Percentiles rank a stretch among this genome's conserved stretches.
Conservation (phyloP, 345 rosid genomes). For the Lepidium aucheri region DNA sequence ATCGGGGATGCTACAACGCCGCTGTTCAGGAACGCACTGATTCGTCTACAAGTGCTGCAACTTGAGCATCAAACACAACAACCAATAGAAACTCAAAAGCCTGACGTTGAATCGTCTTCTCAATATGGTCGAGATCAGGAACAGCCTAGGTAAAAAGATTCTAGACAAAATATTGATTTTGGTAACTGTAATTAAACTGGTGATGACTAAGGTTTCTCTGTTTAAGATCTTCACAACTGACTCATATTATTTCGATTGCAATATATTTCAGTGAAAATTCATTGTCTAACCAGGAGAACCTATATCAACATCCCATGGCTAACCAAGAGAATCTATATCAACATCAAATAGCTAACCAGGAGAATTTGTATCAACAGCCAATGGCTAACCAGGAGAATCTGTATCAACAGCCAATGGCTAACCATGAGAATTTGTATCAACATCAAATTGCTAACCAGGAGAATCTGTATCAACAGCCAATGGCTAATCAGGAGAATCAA, state of each 20-base stretch:
- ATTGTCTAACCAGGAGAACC: background rate
- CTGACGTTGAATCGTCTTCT: background rate
- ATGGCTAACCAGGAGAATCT: too few relatives aligned
- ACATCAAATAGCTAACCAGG: too few relatives aligned
- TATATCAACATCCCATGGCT: too few relatives aligned
- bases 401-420: background rate
- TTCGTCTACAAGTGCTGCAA: background rate
- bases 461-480: background rate
- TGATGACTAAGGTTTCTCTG: background rate
- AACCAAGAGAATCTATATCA: too few relatives aligned
- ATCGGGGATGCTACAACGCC: background rate
- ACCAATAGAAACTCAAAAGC: too few relatives aligned
- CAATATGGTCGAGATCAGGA: background rate
- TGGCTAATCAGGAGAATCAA: background rate
- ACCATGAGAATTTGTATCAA: background rate
- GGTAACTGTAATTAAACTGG: background rate
- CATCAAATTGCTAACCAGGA: background rate
- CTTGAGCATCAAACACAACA: too few relatives aligned
- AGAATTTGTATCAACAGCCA: too few relatives aligned
- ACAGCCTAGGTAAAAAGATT: background rate
- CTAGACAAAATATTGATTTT: background rate
- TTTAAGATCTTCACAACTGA: background rate
- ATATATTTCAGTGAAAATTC: background rate
- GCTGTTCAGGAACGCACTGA: background rate
- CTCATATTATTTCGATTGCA: background rate